Percentiles rank a stretch among this genome's conserved stretches.
Conservation (phyloP, 2,329 filamentous ascomycete species). For the Aureobasidium pullulans region DNA sequence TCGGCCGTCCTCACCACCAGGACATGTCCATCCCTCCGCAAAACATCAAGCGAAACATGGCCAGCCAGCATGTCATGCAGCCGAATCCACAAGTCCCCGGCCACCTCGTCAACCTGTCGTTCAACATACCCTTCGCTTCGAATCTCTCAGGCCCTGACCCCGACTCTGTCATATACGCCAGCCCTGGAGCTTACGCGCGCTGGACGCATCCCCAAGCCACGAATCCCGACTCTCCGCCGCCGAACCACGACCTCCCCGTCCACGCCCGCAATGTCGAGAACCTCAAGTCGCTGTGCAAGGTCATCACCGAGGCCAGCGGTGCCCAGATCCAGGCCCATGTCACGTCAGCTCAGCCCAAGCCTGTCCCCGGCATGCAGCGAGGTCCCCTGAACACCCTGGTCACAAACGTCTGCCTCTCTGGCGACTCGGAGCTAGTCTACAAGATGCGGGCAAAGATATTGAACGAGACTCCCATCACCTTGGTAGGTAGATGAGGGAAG, state of each 20-base stretch:
- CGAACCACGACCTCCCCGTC: constrained; percentile 83
- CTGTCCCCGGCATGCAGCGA: constrained; percentile 44
- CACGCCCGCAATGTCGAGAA: constrained; percentile 80
- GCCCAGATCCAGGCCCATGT: constrained; percentile 73
- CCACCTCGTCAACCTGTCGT: constrained; percentile 80
- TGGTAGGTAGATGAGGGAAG: constrained; percentile 55
- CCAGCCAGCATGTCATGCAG: constrained; percentile 35
- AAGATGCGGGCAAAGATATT: constrained; percentile 84
- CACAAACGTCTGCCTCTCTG: constrained; percentile 86
- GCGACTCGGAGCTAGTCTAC: constrained; percentile 77
- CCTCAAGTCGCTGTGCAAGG: constrained; percentile 70
- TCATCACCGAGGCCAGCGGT: constrained; percentile 61
- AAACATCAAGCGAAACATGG: constrained; percentile 49
- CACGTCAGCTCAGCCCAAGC: constrained; percentile 69
- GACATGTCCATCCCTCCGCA: constrained; percentile 27
- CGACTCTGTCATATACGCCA: constrained; percentile 91
- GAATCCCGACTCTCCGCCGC: constrained; percentile 66
- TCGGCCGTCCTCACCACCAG: constrained; percentile 34
- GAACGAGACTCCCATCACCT: constrained; percentile 83
- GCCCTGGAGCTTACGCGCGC: constrained; percentile 73
- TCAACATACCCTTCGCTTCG: constrained; percentile 94
- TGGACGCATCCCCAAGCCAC: constrained; percentile 73
- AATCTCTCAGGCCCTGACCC: constrained; percentile 87
- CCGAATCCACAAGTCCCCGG: constrained; percentile 61
- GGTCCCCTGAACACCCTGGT: constrained; percentile 44